phyloP scores from a whole-genome alignment of 1,139 yeast species.

The Hemisphaericaspora xylanilytica region DNA sequence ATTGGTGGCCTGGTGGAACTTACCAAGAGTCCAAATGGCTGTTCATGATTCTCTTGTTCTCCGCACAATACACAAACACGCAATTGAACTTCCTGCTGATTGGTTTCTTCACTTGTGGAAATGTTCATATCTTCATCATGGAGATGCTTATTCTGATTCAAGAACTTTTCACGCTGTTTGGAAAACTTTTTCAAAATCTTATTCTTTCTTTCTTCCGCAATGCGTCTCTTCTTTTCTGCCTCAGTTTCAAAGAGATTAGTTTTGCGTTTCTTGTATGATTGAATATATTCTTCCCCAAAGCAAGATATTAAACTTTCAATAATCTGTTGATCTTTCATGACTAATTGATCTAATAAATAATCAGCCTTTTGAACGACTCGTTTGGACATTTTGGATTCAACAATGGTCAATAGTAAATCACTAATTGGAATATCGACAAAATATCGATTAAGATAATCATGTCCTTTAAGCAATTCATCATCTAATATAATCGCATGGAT shows the following conservation, averaged over 20 bases:
- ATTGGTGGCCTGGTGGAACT: conserved; percentile 34
- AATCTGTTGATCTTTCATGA: conserved; percentile 47
- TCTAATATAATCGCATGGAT: conserved; percentile 64
- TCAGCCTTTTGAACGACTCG: conserved; percentile 54
- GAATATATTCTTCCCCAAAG: conserved; percentile 56
- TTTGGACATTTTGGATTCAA: conserved; percentile 51
- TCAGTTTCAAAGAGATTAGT: conserved; percentile 29
- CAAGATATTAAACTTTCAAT: conserved; percentile 51
- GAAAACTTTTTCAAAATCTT: conserved; percentile 44
- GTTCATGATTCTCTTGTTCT: conserved; percentile 45
- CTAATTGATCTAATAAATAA: conserved; percentile 47
- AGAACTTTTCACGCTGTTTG: conserved; percentile 38
- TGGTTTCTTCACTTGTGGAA: conserved; percentile 9
- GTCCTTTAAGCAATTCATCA: conserved; percentile 44
- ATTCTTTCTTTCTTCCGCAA: conserved; percentile 37
- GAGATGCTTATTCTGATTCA: conserved; percentile 29
- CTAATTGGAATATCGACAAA: conserved; percentile 56
- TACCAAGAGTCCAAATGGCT: conserved; percentile 56
- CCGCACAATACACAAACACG: conserved; percentile 68
- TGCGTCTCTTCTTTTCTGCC: conserved; percentile 44
- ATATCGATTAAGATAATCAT: conserved; percentile 36
- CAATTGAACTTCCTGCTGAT: conserved; percentile 12
- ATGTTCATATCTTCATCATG: conserved; percentile 6
- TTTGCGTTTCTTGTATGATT: conserved; percentile 34
- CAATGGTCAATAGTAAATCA: conserved; percentile 50